Evolutionary conservation across 1,139 yeast genomes (phyloP), one percentile per base, ranked within the genome.

Genomic region (Geotrichum restrictum): DNA sequence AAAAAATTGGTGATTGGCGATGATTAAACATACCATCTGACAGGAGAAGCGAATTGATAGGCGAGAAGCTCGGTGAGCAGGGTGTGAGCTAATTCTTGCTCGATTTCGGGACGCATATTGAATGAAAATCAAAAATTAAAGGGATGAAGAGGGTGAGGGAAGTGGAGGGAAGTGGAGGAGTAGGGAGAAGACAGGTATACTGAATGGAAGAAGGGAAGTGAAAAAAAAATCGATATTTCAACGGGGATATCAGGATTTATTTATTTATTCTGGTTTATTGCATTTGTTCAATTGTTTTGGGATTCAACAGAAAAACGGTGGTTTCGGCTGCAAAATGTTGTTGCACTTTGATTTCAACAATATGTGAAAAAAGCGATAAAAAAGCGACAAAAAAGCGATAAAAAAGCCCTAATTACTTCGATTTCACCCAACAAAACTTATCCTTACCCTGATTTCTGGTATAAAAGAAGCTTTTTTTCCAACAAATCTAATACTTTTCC

Each of bases 11-110:
- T n/a, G n/a, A n/a, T n/a, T n/a, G n/a, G n/a, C n/a, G n/a, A 22
- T 31, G 24, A 37, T n/a, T 21, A 39, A 11, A 65, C 72, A 31
- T 65, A 69, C 98, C 99, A 93, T 80, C 98, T 84, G 61, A 93
- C 99, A 47, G 99, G 98, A 59, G 98, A 91, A 45, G 99, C 98
- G 69, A 93, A 93, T 74, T 93, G 99, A 75, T 91, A 93, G 49
- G 98, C 98, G 74, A 93, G 79, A 64, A 93, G 82, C 79, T 93
- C 98, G 24, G 97, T 89, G 70, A 93, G 79, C 63, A 93, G 79
- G 59, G 89, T 85, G 71, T 93, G 98, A 61, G 98, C 95, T 63
- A 93, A 81, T 71, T 93, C 98, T 77, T 93, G 98, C 78, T 93
- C 95, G 61, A 89, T 85, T 79, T 93, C 98, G 61, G 98, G 96